A percentile compares a stretch with the other conserved stretches of the same genome.
Conservation (phyloP, 2,329 filamentous ascomycete species). For the Paraphaeosphaeria sporulosa region DNA sequence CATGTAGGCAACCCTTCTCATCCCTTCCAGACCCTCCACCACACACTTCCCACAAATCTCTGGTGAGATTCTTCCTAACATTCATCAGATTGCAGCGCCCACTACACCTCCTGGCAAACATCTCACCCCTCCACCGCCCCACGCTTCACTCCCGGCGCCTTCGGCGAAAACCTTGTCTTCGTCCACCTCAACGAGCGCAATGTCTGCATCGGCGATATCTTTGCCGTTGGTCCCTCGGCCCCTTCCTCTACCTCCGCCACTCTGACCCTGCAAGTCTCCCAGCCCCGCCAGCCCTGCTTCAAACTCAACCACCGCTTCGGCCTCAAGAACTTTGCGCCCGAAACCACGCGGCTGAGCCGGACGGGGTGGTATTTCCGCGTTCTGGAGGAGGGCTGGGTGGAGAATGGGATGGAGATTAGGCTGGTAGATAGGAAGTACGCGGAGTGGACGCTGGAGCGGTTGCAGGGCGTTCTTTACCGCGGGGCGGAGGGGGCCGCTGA, state of each 20-base stretch:
- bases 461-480: slow-evolving; percentile 4
- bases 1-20: slow-evolving; percentile 52
- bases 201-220: slow-evolving; percentile 68
- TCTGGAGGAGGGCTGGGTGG: slow-evolving; percentile 40
- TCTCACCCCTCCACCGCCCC: slow-evolving; percentile 54
- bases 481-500: neutral
- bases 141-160: slow-evolving; percentile 63
- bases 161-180: slow-evolving; percentile 70
- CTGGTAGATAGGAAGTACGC: slow-evolving; percentile 1
- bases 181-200: slow-evolving; percentile 67
- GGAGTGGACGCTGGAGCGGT: slow-evolving; percentile 10
- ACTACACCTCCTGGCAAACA: slow-evolving; percentile 12
- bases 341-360: slow-evolving; percentile 61
- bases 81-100: slow-evolving; percentile 10
- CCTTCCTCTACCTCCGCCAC: slow-evolving; percentile 15
- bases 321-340: slow-evolving; percentile 65
- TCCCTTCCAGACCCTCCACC: slow-evolving; percentile 36
- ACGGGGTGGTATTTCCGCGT: slow-evolving; percentile 73
- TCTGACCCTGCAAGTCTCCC: slow-evolving; percentile 62
- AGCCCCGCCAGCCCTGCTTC: slow-evolving; percentile 70
- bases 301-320: slow-evolving; percentile 72
- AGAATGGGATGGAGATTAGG: neutral
- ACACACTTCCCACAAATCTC: neutral
- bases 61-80: slow-evolving; percentile 21
- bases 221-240: slow-evolving; percentile 47